Percentiles rank a stretch among this genome's conserved stretches.
Conservation (phyloP, 2,329 filamentous ascomycete genomes). For the Curvularia sp. region DNA sequence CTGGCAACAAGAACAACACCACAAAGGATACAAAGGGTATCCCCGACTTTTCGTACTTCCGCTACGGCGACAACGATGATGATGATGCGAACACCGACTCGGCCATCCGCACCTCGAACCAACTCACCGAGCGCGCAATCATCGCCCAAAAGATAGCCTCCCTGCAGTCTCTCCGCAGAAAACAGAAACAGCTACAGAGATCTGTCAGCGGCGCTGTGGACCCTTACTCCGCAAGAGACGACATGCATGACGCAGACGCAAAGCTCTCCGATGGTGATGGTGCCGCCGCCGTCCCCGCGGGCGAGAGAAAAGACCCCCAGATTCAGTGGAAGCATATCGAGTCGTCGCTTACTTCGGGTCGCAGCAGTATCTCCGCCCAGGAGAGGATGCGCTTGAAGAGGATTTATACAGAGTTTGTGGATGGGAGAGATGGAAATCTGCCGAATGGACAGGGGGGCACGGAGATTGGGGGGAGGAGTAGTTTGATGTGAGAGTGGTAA, state of each 20-base stretch:
- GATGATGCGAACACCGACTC: conserved; percentile 41
- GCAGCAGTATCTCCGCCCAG: conserved; percentile 80
- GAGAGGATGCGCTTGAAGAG: conserved; percentile 76
- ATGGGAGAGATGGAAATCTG: conserved; percentile 93
- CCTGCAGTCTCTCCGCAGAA: conserved; percentile 74
- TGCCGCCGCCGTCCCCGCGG: too few relatives aligned
- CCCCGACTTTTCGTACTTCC: conserved; percentile 69
- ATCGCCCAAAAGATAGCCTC: conserved; percentile 83
- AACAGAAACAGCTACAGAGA: conserved; percentile 60
- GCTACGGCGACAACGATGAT: conserved; percentile 69
- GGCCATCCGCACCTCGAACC: conserved; percentile 56
- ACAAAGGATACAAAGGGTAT: conserved; percentile 35
- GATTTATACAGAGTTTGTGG: conserved; percentile 93
- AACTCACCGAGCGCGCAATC: conserved; percentile 77
- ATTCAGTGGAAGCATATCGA: conserved; percentile 85
- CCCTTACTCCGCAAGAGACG: conserved; percentile 22
- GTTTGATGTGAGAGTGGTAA: conserved; percentile 74
- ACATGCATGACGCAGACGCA: conserved; percentile 19
- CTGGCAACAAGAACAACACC: conserved; percentile 38
- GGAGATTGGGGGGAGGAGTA: conserved; percentile 90
- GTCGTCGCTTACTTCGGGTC: conserved; percentile 76
- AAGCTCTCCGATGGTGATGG: conserved; percentile 24
- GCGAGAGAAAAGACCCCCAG: conserved; percentile 70
- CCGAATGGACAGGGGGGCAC: conserved; percentile 88
- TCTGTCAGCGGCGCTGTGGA: conserved; percentile 15